These are phyloP conservation scores for Cercophora newfieldiana DNA, from an alignment of 495 filamentous ascomycete genomes.

Conservation along the genomic window DNA sequence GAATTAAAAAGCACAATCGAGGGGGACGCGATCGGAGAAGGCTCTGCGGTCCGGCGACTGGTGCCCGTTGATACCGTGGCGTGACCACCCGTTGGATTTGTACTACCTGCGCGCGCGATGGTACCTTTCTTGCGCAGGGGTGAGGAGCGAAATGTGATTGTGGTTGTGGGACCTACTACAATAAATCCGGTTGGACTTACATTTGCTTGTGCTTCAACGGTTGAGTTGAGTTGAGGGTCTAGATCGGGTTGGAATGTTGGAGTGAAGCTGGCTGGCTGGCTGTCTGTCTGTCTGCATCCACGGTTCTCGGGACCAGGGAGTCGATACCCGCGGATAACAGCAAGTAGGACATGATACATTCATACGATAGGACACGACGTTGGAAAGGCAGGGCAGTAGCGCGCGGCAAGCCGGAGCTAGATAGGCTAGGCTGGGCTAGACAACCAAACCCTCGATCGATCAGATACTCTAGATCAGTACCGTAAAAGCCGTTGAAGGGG, in stretches of 20 bases:
- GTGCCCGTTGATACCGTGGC: not conserved
- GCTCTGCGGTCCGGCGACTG: constrained; percentile 8
- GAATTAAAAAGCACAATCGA: constrained; percentile 1
- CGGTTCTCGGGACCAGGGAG: no score
- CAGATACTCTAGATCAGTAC: not conserved
- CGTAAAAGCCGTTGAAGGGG: not conserved
- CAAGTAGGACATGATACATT: not conserved
- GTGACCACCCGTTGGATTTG: not conserved
- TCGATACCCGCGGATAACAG: no score
- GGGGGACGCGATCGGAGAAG: not conserved
- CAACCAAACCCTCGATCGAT: not conserved
- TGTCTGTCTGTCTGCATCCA: no score
- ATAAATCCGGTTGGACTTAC: no score
- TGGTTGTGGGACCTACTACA: no score
- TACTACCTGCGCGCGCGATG: not conserved
- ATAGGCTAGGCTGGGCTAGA: not conserved
- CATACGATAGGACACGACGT: not conserved
- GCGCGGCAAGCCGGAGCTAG: not conserved
- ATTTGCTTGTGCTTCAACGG: no score
- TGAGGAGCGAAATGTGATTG: no score
- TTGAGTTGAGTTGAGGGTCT: no score
- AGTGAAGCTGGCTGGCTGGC: no score
- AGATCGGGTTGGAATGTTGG: no score
- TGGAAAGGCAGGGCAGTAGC: not conserved
- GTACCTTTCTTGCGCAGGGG: no score